Conservation (phyloP, 768 basidiomycete genomes). For the Pulveroboletus frians region DNA sequence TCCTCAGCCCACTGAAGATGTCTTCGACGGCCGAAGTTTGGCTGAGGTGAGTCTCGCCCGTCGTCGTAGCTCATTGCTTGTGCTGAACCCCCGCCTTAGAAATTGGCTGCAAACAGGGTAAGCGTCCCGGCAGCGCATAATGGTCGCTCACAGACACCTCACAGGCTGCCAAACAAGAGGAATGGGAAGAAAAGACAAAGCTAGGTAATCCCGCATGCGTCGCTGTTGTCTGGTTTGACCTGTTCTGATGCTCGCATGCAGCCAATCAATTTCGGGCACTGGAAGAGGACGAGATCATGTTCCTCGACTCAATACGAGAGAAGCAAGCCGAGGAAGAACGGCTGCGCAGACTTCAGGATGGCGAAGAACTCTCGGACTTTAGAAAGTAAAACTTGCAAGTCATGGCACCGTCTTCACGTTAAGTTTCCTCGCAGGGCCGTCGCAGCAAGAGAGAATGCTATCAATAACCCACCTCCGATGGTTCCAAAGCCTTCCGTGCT, state of each 20-base stretch:
- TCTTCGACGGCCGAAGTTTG: constrained; percentile 78
- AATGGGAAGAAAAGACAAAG: constrained; percentile 90
- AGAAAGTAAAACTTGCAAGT: constrained; percentile 52
- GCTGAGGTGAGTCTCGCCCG: constrained; percentile 64
- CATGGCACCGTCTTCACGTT: constrained; percentile 1
- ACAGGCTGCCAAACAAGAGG: constrained; percentile 84
- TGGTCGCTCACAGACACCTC: constrained; percentile 7
- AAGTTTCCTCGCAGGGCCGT: constrained; percentile 46
- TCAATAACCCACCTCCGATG: constrained; percentile 37
- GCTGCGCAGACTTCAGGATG: constrained; percentile 66
- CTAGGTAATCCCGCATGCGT: constrained; percentile 38
- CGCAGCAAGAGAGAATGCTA: constrained; percentile 57
- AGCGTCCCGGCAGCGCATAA: constrained; percentile 16
- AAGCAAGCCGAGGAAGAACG: constrained; percentile 73
- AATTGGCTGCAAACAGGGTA: constrained; percentile 87
- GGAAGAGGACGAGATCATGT: constrained; percentile 88
- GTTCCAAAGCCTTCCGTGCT: constrained; percentile 28
- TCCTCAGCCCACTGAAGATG: constrained; percentile 66
- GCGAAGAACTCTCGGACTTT: constrained; percentile 73
- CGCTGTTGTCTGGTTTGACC: constrained; percentile 4
- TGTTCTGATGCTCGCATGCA: constrained; percentile 24
- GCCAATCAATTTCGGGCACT: constrained; percentile 87
- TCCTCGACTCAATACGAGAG: constrained; percentile 77
- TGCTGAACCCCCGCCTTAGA: constrained; percentile 39
- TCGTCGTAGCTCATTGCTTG: background rate